Percentiles rank a stretch among this genome's conserved stretches.
Conservation (phyloP, 164 flowering plant species). For the Magnolia sinica region DNA sequence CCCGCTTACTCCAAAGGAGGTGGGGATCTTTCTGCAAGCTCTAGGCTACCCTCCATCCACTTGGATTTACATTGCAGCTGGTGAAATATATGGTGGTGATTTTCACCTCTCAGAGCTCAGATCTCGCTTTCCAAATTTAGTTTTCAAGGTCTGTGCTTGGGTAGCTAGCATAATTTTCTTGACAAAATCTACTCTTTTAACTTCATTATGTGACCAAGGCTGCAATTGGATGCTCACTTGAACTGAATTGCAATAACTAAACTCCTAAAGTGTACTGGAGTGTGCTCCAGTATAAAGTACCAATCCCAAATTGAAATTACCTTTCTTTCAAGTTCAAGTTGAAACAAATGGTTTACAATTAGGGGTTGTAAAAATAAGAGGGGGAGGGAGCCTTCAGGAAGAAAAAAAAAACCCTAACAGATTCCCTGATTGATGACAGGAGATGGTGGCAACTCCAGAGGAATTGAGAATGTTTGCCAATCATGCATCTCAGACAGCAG, state of each 20-base stretch:
- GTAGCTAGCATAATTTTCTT: neutral
- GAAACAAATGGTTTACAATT: neutral
- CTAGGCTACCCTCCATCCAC: conserved; percentile 85
- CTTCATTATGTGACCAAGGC: neutral
- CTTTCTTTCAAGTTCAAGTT: neutral
- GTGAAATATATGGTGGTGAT: conserved; percentile 89
- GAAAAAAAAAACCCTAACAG: neutral
- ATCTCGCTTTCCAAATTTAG: conserved; percentile 72
- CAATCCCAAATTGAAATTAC: neutral
- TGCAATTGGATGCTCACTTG: no score
- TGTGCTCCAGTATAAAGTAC: neutral
- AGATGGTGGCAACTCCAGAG: conserved; percentile 60
- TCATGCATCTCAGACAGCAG: conserved; percentile 91
- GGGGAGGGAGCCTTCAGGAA: neutral
- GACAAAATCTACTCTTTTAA: neutral
- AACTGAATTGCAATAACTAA: no score
- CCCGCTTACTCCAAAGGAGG: conserved; percentile 94
- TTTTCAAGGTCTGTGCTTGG: conserved; percentile 59
- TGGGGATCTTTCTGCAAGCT: conserved; percentile 80
- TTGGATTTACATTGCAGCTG: conserved; percentile 85
- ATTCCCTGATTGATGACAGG: conserved; percentile 47
- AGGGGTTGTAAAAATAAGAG: neutral
- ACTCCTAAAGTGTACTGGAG: neutral
- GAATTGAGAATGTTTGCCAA: conserved; percentile 56
- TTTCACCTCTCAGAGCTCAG: conserved; percentile 62